Evolutionary conservation across 768 basidiomycete genomes (phyloP), one percentile per base, ranked within the genome.

Genomic region (Cystobasidium onofrii): DNA sequence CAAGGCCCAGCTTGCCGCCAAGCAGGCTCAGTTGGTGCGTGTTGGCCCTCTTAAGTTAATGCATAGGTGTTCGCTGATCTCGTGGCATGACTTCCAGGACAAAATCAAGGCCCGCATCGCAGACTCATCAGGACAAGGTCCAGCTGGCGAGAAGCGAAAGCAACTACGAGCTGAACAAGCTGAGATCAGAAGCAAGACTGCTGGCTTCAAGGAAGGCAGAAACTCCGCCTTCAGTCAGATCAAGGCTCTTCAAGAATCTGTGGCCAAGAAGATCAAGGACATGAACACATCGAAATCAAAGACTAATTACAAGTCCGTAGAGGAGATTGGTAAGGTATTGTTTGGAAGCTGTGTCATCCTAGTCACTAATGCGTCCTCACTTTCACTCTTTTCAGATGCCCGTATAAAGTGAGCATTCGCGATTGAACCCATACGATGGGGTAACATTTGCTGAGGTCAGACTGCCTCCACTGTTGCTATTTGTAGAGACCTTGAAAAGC

Each of bases 221-320:
- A 81, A 84, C 29, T 91, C 91, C 82, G 82, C 88, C 60, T 80
- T 87, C 55, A 91, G 93, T 39, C 88, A 93, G 81, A 82, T 96
- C 76, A 91, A 90, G 80, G 77, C 85, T 12, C 78, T 92, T 55
- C 87, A 94, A 80, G 94, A 95, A 6, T 83, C 80, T 43, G 84
- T 94, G 64, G 84, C 87, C 80, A 90, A 90, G 83, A 95, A 92
- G 91, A 85, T 88, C 78, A 92, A 93, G 82, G 92, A 92, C 79
- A 84, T 96, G 75, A 88, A 96, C 80, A 84, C 88, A 61, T 85
- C 89, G 6, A 88, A 88, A 81, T 83, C 86, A 33, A 98, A 95
- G 82, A 84, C 85, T 0, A 83, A 86, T 18, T 96, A 86, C 83
- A 93, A 90, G 83, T 88, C 86, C 23, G 87, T 89, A 44, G 88